Evolutionary conservation across 2,329 filamentous ascomycete species (phyloP).

Genomic region (Aspergillus melleus): DNA sequence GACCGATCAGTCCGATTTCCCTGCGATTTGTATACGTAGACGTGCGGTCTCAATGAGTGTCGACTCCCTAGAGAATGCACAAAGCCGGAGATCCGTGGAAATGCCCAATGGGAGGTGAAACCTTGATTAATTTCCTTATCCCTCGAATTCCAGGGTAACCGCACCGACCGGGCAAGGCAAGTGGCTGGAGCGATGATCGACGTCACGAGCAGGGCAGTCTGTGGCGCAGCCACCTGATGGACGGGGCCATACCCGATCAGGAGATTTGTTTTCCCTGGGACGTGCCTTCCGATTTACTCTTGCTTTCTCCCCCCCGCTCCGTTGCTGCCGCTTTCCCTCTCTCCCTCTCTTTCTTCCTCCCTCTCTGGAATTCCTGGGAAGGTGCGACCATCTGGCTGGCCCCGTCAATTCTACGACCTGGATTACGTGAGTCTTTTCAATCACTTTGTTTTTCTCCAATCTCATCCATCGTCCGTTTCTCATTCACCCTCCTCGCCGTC

Average conservation of each 20-base stretch:
- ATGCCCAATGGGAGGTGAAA: no score
- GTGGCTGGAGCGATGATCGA: constrained; percentile 24
- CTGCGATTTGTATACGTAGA: background rate
- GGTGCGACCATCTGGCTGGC: no score
- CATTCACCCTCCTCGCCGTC: background rate
- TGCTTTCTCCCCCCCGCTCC: background rate
- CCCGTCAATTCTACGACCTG: background rate
- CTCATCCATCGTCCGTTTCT: background rate
- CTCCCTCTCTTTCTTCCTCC: constrained; percentile 8
- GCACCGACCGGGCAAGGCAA: background rate
- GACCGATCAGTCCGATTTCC: background rate
- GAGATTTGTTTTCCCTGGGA: constrained; percentile 42
- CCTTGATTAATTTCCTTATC: no score
- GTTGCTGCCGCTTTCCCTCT: background rate
- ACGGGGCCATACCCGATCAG: constrained; percentile 32
- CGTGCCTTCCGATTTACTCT: constrained; percentile 19
- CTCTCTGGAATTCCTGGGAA: background rate
- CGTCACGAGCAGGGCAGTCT: constrained; percentile 14
- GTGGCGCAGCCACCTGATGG: constrained; percentile 27
- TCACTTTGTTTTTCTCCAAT: background rate
- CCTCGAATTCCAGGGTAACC: no score
- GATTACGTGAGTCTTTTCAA: background rate
- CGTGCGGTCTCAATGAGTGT: no score
- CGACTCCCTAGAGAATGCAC: no score
- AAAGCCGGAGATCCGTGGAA: no score